phyloP scores from a whole-genome alignment of 305 asterid genomes.

The Striga hermonthica region DNA sequence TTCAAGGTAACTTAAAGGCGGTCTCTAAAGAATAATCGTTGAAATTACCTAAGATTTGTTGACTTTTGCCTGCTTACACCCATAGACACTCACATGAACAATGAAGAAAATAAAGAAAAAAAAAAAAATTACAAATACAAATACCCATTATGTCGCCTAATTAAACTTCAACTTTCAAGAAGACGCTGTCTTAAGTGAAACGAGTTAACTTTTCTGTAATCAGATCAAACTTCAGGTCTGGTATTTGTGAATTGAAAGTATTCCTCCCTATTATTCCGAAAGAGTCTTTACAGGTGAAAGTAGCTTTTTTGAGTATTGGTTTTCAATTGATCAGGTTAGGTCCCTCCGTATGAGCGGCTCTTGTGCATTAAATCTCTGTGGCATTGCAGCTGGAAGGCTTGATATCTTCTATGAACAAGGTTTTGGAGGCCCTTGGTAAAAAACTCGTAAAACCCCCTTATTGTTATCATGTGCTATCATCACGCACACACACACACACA shows the following conservation, averaged over 20 bases:
- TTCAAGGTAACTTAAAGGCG: slow-evolving; percentile 52
- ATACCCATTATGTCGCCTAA: neutral
- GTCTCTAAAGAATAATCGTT: slow-evolving; percentile 16
- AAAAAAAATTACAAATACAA: neutral
- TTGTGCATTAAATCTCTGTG: slow-evolving; percentile 89
- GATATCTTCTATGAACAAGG: slow-evolving; percentile 81
- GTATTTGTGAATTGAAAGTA: neutral
- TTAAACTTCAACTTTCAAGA: neutral
- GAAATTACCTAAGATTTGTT: neutral
- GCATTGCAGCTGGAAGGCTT: slow-evolving; percentile 89
- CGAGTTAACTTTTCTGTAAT: neutral
- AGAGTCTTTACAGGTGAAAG: too few relatives aligned
- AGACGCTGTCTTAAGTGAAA: neutral
- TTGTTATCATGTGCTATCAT: neutral
- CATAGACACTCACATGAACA: too few relatives aligned
- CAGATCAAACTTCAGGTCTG: neutral
- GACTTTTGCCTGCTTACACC: neutral
- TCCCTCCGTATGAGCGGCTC: slow-evolving; percentile 92
- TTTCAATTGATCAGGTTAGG: slow-evolving; percentile 55
- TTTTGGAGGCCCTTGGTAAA: slow-evolving; percentile 91
- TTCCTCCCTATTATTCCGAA: neutral
- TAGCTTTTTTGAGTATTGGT: slow-evolving; percentile 29
- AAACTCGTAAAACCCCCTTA: neutral
- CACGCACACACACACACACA: too few relatives aligned
- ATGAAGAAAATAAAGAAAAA: too few relatives aligned